A percentile compares a stretch with the other conserved stretches of the same genome.
phyloP scores from a whole-genome alignment of 805 yeast species.

The Metschnikowia cerradonensis region DNA sequence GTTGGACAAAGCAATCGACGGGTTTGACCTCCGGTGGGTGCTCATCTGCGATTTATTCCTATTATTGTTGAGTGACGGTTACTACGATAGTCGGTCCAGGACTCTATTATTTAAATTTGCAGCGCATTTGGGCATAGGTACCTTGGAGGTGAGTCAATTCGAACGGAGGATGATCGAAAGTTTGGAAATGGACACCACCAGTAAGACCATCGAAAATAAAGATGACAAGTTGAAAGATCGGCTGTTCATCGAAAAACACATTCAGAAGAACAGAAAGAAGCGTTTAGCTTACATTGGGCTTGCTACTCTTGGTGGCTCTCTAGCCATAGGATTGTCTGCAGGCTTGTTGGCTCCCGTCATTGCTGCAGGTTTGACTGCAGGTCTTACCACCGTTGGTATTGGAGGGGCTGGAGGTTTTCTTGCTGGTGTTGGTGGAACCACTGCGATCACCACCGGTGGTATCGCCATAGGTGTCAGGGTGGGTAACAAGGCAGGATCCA shows the following conservation, averaged over 20 bases:
- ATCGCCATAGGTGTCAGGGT: slow-evolving; percentile 87
- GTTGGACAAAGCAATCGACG: slow-evolving; percentile 14
- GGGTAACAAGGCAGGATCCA: slow-evolving; percentile 79
- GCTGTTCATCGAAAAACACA: slow-evolving; percentile 64
- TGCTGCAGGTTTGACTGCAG: slow-evolving; percentile 98
- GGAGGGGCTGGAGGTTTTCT: slow-evolving; percentile 89
- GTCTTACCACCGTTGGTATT: slow-evolving; percentile 89
- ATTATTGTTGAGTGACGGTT: slow-evolving; percentile 73
- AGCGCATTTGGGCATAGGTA: slow-evolving; percentile 48
- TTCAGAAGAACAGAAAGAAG: slow-evolving; percentile 59
- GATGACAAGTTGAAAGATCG: slow-evolving; percentile 76
- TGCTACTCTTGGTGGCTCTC: slow-evolving; percentile 94
- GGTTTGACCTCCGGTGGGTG: slow-evolving; percentile 83
- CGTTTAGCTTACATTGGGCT: slow-evolving; percentile 85
- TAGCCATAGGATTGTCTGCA: slow-evolving; percentile 91
- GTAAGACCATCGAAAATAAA: slow-evolving; percentile 52
- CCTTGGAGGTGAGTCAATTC: slow-evolving; percentile 78
- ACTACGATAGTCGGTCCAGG: slow-evolving; percentile 86
- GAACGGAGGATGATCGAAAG: slow-evolving; percentile 89
- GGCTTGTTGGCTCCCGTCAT: slow-evolving; percentile 96
- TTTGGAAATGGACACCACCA: slow-evolving; percentile 68
- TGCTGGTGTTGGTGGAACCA: slow-evolving; percentile 96
- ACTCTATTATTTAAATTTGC: slow-evolving; percentile 72
- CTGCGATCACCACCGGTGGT: slow-evolving; percentile 88
- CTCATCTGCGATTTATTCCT: slow-evolving; percentile 86